Evolutionary conservation across 2,329 filamentous ascomycete genomes (phyloP), one percentile per base, ranked within the genome.

Genomic region (Lasiodiplodia citricola): DNA sequence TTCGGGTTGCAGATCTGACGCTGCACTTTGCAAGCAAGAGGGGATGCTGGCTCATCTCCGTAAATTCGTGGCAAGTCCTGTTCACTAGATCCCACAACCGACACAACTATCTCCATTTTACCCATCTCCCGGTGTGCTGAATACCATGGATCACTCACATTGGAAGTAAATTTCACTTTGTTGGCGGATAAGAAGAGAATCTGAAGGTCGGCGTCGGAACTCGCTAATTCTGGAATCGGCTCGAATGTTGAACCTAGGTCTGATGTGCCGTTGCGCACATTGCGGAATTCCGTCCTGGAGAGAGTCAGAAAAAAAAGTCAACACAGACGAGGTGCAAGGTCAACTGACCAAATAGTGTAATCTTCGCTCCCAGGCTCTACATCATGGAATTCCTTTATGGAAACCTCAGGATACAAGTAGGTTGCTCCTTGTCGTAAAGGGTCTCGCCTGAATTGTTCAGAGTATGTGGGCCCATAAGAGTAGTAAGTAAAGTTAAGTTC

Each of bases 121-220:
- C 37, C 37, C n/a, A 31, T 47, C 0, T 58, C 2, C 8, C 4
- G 21, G 23, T 75, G 72, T 5, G 78, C 76, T 4, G 72, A 66
- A 50, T 78, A 79, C 73, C 76, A 76, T 5, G 76, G 75, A 64
- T 80, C 79, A 23, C 74, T 64, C 35, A 74, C 72, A 3, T 74
- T 72, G 8, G 71, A 62, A 1, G 58, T 44, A 65, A 75, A 80
- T 7, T 38, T 44, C 21, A 81, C 70, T 23, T 51, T 65, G 28
- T 76, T 77, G 2, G 72, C 60, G 11, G 71, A 71, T 2, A 80
- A 70, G 68, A 78, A 79, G 50, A 78, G 70, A 4, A 80, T 54
- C 11, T 71, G 69, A 4, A 75, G 64, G 51, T 81, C 79, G 7
- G 76, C 74, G 44, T 79, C 73, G 1, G 65, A 69, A 18, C 71